Evolutionary conservation across 2,329 filamentous ascomycete species (phyloP).

Genomic region (Fusarium subtropicale): DNA sequence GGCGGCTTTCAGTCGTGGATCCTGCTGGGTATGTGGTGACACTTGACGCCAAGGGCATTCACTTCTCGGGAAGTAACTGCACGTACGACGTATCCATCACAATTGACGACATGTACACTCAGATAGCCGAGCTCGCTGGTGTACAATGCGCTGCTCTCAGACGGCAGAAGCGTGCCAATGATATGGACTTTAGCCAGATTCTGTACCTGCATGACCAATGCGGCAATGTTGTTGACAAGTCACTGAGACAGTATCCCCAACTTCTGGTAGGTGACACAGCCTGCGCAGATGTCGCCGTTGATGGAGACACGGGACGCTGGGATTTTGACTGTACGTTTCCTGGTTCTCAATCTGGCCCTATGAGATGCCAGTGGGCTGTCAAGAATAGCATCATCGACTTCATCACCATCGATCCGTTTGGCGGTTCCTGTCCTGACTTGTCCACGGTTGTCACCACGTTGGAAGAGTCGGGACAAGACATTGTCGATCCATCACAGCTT

Average conservation of each 20-base stretch:
- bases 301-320: constrained; percentile 49
- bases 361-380: constrained; percentile 50
- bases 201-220: constrained; percentile 54
- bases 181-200: constrained; percentile 49
- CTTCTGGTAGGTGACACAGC: constrained; percentile 50
- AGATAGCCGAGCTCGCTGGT: constrained; percentile 50
- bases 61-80: constrained; percentile 52
- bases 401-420: constrained; percentile 52
- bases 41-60: constrained; percentile 50
- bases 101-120: constrained; percentile 51
- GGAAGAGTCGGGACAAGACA: constrained; percentile 45
- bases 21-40: constrained; percentile 49
- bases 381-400: constrained; percentile 50
- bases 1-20: constrained; percentile 50
- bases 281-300: constrained; percentile 48
- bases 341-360: constrained; percentile 45
- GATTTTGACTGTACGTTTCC: constrained; percentile 54
- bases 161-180: constrained; percentile 39
- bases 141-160: constrained; percentile 47
- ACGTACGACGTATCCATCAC: constrained; percentile 50
- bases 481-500: constrained; percentile 46
- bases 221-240: constrained; percentile 44
- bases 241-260: constrained; percentile 47
- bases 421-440: constrained; percentile 52
- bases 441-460: constrained; percentile 53